Percentiles rank a stretch among this genome's conserved stretches.
Evolutionary conservation across 2,329 filamentous ascomycete species (phyloP).

Genomic region (Trichoderma aggressivum): DNA sequence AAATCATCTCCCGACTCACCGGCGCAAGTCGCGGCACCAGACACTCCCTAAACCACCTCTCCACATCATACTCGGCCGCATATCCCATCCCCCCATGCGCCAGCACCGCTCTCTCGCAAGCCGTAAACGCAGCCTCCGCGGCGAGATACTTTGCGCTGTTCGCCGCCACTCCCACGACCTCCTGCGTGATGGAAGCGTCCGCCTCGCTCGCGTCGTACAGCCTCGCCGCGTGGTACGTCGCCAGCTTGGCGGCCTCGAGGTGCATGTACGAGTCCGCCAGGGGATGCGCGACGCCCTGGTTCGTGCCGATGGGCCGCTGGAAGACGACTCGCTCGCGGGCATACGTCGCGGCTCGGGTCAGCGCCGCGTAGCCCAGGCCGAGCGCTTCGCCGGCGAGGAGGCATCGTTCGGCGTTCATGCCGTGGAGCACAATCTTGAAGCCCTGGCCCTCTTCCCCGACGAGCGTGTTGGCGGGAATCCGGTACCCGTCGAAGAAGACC

Average conservation of each 20-base stretch:
- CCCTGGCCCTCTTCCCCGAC: constrained; percentile 72
- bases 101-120: constrained; percentile 59
- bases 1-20: constrained; percentile 68
- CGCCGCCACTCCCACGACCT: constrained; percentile 60
- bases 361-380: constrained; percentile 72
- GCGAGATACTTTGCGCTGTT: constrained; percentile 71
- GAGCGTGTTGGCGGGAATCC: constrained; percentile 59
- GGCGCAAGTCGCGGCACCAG: constrained; percentile 63
- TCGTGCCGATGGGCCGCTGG: constrained; percentile 61
- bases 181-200: constrained; percentile 49
- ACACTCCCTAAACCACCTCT: constrained; percentile 62
- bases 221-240: constrained; percentile 62
- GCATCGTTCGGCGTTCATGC: constrained; percentile 77
- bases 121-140: constrained; percentile 60
- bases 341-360: constrained; percentile 61
- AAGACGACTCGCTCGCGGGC: constrained; percentile 65
- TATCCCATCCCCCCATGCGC: constrained; percentile 64
- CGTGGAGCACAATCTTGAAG: constrained; percentile 74
- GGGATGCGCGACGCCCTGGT: constrained; percentile 64
- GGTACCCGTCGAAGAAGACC: constrained; percentile 81
- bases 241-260: constrained; percentile 62
- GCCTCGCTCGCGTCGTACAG: constrained; percentile 56
- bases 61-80: constrained; percentile 62
- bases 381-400: constrained; percentile 75
- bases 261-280: constrained; percentile 63